Base-by-base conservation (phyloP, 768 basidiomycete genomes). In the Hortiboletus campestris region DNA sequence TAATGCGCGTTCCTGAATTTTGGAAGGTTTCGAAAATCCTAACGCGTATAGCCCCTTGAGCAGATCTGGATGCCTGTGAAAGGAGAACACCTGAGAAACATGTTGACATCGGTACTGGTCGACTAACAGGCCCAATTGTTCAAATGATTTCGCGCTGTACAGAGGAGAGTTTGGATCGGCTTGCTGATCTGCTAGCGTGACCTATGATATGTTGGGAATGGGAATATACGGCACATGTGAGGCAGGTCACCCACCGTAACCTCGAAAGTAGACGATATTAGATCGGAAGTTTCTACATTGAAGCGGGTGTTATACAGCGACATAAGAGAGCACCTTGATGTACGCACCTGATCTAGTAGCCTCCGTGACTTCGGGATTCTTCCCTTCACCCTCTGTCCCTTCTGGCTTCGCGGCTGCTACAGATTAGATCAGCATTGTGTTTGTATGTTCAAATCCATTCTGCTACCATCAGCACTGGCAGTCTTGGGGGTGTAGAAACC, bases 11-110 rank as follows among this genome's bases (percentile, higher is more conserved):
- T 98, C 96, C 76, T 99, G 97, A 61, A 99, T 98, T 76, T 98
- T 98, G 32, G 95, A 98, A 9, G 97, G 97, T 72, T 95, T 97
- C 49, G 91, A 89, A 73, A 98, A 99, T 20, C 92, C 92, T 84
- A 97, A 89, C 43, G 89, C 88, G 68, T 93, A 97, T 32, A 98
- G 80, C 20, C 96, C 97, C 72, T 95, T 95, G 56, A 98, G 81
- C 36, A 98, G 80, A 70, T 97, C 91, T 44, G 84, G 78, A 67
- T 91, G 84, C 45, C 93, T 96, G 46, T n/a, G 29, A 41, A 53
- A 51, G 31, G 6, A 28, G 42, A 48, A 49, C 35, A 7, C 31
- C n/a, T 68, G 35, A 66, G 35, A 36, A 49, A 3, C 6, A 43
- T 4, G 25, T 45, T 5, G 46, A 34, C n/a, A 31, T 46, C 22